Base-by-base conservation (phyloP, 371 early-diverging fungal species). In the Conidiobolus incongruus region DNA sequence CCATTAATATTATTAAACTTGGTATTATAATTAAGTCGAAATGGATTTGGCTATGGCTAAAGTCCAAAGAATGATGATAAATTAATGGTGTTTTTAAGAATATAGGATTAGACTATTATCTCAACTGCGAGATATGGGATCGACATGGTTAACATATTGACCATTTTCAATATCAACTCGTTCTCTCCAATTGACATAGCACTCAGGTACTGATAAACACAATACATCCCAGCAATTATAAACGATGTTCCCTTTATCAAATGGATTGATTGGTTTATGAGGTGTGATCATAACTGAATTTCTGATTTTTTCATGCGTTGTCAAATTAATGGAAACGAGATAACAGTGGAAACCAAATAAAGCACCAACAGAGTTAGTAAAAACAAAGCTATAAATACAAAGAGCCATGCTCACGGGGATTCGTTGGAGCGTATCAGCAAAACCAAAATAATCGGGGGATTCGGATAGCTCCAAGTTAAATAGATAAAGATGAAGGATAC, bases 221-320 rank as follows among this genome's bases (percentile, higher is more conserved):
- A 75, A 53, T 0, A 66, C 59, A 20, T 66, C 61, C 6, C 61
- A 40, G 50, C 72, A 62, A 48, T 75, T 75, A 32, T 36, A 45
- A 21, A 56, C 47, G 1, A 64, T 52, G 26, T 54, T 62, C 3
- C 59, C 60, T 22, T 51, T 61, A 44, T 63, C 66, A 47, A 66
- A 75, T 4, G 63, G 64, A 31, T 69, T 66, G 8, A n/a, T 16
- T 1, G 10, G 16, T 20, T 34, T n/a, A n/a, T n/a, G n/a, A n/a
- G n/a, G n/a, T n/a, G n/a, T n/a, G n/a, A n/a, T n/a, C n/a, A n/a
- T 6, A 15, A 29, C 13, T n/a, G 36, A 26, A 5, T 15, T 15
- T 32, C 47, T 50, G 52, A 85, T 69, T 58, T 85, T 75, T 53
- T 91, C 91, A 53, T 88, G 85, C 0, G 91, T 91, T 1, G 86